Conservation (phyloP, 2,329 filamentous ascomycete species). For the Penicillium olsonii region DNA sequence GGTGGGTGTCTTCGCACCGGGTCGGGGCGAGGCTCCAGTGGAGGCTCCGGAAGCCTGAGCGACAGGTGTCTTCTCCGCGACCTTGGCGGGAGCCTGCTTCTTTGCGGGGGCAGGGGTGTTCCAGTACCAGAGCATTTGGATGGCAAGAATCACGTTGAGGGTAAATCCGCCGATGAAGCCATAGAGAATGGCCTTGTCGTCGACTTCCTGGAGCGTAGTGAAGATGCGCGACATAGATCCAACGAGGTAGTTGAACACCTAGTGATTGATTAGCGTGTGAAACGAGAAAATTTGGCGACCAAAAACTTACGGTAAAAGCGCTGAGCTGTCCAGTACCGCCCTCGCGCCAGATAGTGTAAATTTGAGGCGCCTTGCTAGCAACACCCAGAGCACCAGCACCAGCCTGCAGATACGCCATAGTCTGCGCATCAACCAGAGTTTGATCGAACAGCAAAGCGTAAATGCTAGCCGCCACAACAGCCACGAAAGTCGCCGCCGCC, state of each 20-base stretch:
- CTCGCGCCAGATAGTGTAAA: slow-evolving; percentile 78
- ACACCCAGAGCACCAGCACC: slow-evolving; percentile 80
- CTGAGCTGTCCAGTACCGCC: slow-evolving; percentile 93
- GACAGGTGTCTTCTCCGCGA: slow-evolving; percentile 31
- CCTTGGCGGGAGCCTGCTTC: slow-evolving; percentile 36
- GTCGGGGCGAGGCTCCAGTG: slow-evolving; percentile 46
- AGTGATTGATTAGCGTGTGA: slow-evolving; percentile 4
- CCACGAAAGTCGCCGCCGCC: slow-evolving; percentile 75
- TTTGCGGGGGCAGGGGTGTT: slow-evolving; percentile 57
- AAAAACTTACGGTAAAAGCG: slow-evolving; percentile 79
- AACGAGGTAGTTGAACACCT: slow-evolving; percentile 98
- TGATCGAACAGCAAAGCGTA: slow-evolving; percentile 69
- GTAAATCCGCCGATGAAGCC: slow-evolving; percentile 87
- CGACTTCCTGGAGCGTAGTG: slow-evolving; percentile 95
- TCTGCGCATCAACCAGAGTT: slow-evolving; percentile 64
- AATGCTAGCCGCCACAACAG: slow-evolving; percentile 68
- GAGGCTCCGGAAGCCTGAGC: slow-evolving; percentile 45
- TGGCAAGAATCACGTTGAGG: slow-evolving; percentile 83
- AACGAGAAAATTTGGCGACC: not conserved
- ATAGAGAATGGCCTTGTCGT: slow-evolving; percentile 94
- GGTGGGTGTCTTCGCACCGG: slow-evolving; percentile 52
- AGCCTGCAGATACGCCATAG: slow-evolving; percentile 75
- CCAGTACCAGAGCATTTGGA: slow-evolving; percentile 97
- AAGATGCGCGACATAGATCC: slow-evolving; percentile 95
- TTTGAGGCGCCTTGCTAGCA: slow-evolving; percentile 92